These are phyloP conservation scores for Herpetomonas tarakana DNA, from an alignment of 208 protist genomes.

Conservation along the genomic window DNA sequence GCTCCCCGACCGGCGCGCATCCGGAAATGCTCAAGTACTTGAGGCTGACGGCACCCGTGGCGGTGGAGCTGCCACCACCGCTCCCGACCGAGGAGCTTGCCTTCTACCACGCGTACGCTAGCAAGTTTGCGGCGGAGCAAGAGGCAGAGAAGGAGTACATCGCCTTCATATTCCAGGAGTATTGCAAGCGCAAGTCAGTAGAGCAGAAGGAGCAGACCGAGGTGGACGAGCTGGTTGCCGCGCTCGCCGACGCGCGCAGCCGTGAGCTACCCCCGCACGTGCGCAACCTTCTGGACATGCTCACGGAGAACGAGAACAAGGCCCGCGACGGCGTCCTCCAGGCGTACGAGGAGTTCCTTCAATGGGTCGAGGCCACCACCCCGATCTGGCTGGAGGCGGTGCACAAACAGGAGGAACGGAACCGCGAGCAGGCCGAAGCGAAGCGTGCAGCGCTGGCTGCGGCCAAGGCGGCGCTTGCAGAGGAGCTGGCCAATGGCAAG, in stretches of 20 bases:
- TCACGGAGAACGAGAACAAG: conserved; percentile 24
- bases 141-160: conserved; percentile 46
- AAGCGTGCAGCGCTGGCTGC: conserved; percentile 46
- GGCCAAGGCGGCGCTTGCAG: conserved; percentile 50
- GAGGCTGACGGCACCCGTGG: conserved; percentile 26
- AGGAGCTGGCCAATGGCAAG: conserved; percentile 39
- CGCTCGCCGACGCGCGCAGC: conserved; percentile 22
- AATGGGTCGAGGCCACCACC: conserved; percentile 48
- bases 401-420: conserved; percentile 24
- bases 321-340: conserved; percentile 24
- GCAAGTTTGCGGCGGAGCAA: conserved; percentile 9
- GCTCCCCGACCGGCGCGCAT: conserved; percentile 17
- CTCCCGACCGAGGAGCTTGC: conserved; percentile 10
- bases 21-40: conserved; percentile 13
- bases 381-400: conserved; percentile 63
- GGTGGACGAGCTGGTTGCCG: conserved; percentile 11
- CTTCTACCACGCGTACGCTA: conserved; percentile 11
- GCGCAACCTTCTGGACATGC: conserved; percentile 17
- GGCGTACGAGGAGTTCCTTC: conserved; percentile 47
- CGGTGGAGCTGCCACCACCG: conserved; percentile 18
- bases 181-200: conserved; percentile 64
- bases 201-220: conserved; percentile 32
- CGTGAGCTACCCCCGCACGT: conserved; percentile 43
- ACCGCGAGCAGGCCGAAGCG: conserved; percentile 23
- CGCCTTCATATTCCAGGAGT: conserved; percentile 71